These are phyloP conservation scores for Thamnidium elegans DNA, from an alignment of 192 early-diverging fungal species.

Conservation along the genomic window DNA sequence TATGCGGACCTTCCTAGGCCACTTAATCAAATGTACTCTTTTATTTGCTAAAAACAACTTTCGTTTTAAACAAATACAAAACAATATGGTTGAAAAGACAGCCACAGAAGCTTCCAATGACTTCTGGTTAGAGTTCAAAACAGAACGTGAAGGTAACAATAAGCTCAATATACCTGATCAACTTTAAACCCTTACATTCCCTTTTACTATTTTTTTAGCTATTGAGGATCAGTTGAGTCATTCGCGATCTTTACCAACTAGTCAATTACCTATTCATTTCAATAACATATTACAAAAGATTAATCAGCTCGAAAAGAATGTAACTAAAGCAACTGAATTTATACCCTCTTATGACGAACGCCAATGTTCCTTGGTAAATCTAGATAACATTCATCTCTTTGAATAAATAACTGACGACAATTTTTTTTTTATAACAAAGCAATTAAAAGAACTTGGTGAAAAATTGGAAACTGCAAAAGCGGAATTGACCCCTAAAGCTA, in stretches of 20 bases:
- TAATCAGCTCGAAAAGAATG: slow-evolving; percentile 51
- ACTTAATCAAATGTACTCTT: too few species aligned
- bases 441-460: slow-evolving; percentile 46
- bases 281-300: slow-evolving; percentile 47
- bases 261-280: slow-evolving; percentile 31
- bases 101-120: slow-evolving; percentile 40
- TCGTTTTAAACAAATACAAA: too few species aligned
- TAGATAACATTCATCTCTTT: too few species aligned
- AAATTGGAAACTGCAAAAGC: slow-evolving; percentile 35
- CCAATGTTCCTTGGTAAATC: slow-evolving; percentile 50
- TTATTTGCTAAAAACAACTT: too few species aligned
- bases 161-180: neutral
- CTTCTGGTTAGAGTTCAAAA: slow-evolving; percentile 40
- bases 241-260: slow-evolving; percentile 18
- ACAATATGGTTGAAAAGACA: slow-evolving; percentile 9
- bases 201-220: neutral
- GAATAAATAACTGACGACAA: neutral
- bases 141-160: slow-evolving; percentile 30
- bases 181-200: neutral
- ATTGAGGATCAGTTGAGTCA: neutral
- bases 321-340: slow-evolving; percentile 61
- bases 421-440: slow-evolving; percentile 28
- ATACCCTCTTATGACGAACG: slow-evolving; percentile 70
- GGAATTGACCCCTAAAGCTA: slow-evolving; percentile 51
- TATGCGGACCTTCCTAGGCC: too few species aligned